phyloP scores from a whole-genome alignment of 1,284 basidiomycete genomes.

The Ustilago crameri region DNA sequence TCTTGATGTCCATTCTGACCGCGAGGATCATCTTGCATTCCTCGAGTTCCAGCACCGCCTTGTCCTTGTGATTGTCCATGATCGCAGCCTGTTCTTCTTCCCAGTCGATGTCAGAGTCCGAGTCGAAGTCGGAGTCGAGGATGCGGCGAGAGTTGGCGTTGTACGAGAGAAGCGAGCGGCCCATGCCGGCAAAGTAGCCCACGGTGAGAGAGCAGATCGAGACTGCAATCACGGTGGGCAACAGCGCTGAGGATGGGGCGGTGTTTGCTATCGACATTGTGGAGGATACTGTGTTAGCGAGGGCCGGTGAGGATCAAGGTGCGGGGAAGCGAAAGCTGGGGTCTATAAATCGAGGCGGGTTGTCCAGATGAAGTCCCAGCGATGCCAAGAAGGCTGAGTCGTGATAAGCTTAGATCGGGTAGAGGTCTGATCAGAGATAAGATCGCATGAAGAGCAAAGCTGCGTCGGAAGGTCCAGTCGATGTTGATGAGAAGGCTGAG shows the following conservation, averaged over 20 bases:
- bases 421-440: too few relatives aligned
- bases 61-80: constrained; percentile 22
- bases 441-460: too few relatives aligned
- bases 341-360: too few relatives aligned
- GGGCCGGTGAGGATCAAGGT: background rate
- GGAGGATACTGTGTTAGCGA: background rate
- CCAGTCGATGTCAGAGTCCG: constrained; percentile 34
- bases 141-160: constrained; percentile 36
- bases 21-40: constrained; percentile 67
- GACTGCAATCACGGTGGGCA: constrained; percentile 43
- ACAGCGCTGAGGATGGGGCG: constrained; percentile 15
- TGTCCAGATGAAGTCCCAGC: too few relatives aligned
- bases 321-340: too few relatives aligned
- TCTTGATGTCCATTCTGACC: constrained; percentile 66
- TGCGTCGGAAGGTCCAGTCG: too few relatives aligned
- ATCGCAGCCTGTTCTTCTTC: constrained; percentile 32
- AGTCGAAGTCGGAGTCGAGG: constrained; percentile 7
- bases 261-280: constrained; percentile 26
- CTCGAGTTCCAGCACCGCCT: constrained; percentile 30
- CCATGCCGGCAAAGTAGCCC: constrained; percentile 59
- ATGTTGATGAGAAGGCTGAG: too few relatives aligned
- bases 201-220: constrained; percentile 54
- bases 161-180: constrained; percentile 53
- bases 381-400: too few relatives aligned
- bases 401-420: too few relatives aligned